Base-by-base conservation (phyloP, 2,329 filamentous ascomycete species). In the Colletotrichum cuscutae region DNA sequence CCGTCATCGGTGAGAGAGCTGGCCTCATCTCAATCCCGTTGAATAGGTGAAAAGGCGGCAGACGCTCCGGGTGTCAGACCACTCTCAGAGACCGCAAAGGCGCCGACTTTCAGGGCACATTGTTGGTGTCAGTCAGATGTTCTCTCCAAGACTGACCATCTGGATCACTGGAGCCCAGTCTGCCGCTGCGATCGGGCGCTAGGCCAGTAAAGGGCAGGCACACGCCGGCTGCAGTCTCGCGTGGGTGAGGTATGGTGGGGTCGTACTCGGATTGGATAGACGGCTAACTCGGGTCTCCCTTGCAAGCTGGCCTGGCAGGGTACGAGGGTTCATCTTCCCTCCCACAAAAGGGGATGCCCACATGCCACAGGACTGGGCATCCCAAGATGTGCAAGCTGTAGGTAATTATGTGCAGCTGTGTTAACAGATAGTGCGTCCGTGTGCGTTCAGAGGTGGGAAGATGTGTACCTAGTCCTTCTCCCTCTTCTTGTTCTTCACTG, bases 81-180 rank as follows among this genome's bases (percentile, higher is more conserved):
- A 54, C 42, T 68, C 26, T 26, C 5, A 54, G 12, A 49, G 22
- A n/a, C 62, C 37, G 46, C 13, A 12, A 6, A 15, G 24, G 11
- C 13, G 37, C 13, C n/a, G 59, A 4, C 32, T 42, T 42, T 13
- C 32, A 42, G 54, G 19, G 22, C 30, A 32, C 19, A 49, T 37
- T 24, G 22, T n/a, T 26, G 67, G 24, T 42, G 62, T 69, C 56
- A 62, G 57, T 63, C 58, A 72, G 69, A 72, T 72, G 58, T 53
- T 68, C 68, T 9, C 42, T 49, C 19, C 19, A 8, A 22, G 19
- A 49, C 68, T 22, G 58, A 35, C 59, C 58, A 71, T 62, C 64
- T 64, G 58, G 52, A 58, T 63, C 58, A n/a, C 65, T 59, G 57
- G 68, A 53, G 30, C 35, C 52, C 19, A 53, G 24, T 66, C 35